Conservation (phyloP, 805 yeast genomes). For the Saccharomycopsis fodiens region DNA sequence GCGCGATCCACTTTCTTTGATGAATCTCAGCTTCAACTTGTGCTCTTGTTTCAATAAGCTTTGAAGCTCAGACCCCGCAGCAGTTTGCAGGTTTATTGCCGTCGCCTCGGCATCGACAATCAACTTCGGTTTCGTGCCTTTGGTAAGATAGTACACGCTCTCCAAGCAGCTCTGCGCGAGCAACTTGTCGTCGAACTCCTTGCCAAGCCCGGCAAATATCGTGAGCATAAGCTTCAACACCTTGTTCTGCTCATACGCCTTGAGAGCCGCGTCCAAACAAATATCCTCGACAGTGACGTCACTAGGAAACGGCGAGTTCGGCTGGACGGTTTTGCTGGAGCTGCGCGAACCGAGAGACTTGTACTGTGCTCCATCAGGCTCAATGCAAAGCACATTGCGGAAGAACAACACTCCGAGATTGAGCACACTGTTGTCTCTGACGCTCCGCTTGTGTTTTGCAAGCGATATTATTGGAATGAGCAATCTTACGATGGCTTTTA, state of each 20-base stretch:
- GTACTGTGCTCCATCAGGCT: constrained; percentile 40
- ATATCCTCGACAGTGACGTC: constrained; percentile 61
- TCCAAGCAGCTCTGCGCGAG: constrained; percentile 64
- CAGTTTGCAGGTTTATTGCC: neutral
- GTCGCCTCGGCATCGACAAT: constrained; percentile 11
- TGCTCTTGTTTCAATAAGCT: constrained; percentile 56
- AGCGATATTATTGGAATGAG: constrained; percentile 54
- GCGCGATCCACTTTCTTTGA: constrained; percentile 52
- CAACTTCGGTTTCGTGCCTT: constrained; percentile 41
- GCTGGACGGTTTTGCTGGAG: constrained; percentile 23
- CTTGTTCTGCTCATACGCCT: constrained; percentile 56
- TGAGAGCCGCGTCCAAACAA: constrained; percentile 48
- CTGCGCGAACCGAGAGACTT: constrained; percentile 31
- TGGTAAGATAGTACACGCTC: constrained; percentile 53
- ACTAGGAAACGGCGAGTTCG: constrained; percentile 40
- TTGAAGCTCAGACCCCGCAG: constrained; percentile 36
- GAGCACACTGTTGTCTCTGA: constrained; percentile 65
- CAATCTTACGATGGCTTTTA: constrained; percentile 63
- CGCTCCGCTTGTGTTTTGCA: constrained; percentile 47
- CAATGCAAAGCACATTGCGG: constrained; percentile 72
- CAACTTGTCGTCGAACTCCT: constrained; percentile 52
- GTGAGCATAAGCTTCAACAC: constrained; percentile 71
- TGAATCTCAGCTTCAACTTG: constrained; percentile 39
- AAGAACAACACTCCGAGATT: constrained; percentile 66
- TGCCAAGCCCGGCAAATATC: constrained; percentile 54